Evolutionary conservation across 2,329 filamentous ascomycete genomes (phyloP), one percentile per base, ranked within the genome.

Genomic region (Fusarium torulosum): DNA sequence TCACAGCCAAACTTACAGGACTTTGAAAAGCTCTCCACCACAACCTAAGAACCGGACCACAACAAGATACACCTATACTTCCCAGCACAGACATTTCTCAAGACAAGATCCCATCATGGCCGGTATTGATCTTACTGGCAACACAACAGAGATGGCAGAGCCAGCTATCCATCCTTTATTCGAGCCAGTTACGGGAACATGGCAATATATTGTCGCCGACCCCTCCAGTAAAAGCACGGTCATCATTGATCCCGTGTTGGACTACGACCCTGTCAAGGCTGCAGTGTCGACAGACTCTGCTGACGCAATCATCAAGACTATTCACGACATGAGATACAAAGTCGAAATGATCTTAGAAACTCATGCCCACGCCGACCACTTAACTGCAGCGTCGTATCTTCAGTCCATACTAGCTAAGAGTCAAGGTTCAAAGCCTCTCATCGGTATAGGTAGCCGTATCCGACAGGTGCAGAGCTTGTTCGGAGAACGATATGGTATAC

Each of bases 161-260:
- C 68, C 70, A 19, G 49, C 23, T 0, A 21, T 73, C 1, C 62
- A 73, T 5, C 44, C 63, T 15, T 10, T 73, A 0, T 73, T 73
- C 20, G 71, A 73, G 25, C 29, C 44, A 4, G 53, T 63, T 8
- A 82, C 88, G 0, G 80, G 79, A 11, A 87, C 86, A 13, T 89
- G 84, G 84, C 88, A 90, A 71, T 89, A 88, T 63, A 67, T 90
- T 1, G 82, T 90, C 2, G 84, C 81, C 1, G 87, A 90, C 61
- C 82, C 85, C 0, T 58, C 71, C 0, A 86, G 85, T 0, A 72
- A 69, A 2, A 71, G 70, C 0, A 84, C 86, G 2, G 83, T 81
- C 56, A 85, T 90, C 51, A 89, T 91, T 67, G 88, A 91, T 67
- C 79, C 88, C 0, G 88, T 91, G 0, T 72, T 90, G 4, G 83